Conservation (phyloP, 2,329 filamentous ascomycete genomes). For the Stachybotrys elegans region DNA sequence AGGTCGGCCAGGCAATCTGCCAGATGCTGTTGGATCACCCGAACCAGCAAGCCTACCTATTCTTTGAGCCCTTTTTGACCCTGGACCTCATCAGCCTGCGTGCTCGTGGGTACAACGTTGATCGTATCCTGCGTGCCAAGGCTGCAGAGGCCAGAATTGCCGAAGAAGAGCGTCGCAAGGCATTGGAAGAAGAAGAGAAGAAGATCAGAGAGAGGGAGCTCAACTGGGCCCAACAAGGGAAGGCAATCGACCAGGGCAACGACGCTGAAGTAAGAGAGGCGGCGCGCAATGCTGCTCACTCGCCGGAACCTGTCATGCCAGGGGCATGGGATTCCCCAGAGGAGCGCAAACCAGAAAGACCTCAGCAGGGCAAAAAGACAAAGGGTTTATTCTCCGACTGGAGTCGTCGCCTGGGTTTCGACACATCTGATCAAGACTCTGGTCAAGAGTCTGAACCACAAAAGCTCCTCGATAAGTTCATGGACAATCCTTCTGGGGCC, state of each 20-base stretch:
- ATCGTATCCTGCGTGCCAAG: conserved; percentile 84
- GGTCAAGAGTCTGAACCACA: conserved; percentile 36
- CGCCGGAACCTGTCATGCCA: conserved; percentile 58
- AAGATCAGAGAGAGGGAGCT: conserved; percentile 54
- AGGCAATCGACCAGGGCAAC: conserved; percentile 23
- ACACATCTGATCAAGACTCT: conserved; percentile 37
- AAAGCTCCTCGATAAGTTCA: conserved; percentile 37
- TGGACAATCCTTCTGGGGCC: conserved; percentile 25
- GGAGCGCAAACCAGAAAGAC: conserved; percentile 26
- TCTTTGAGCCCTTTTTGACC: conserved; percentile 85
- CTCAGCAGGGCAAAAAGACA: conserved; percentile 33
- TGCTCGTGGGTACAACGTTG: conserved; percentile 91
- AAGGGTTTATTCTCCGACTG: conserved; percentile 65
- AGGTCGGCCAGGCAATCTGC: conserved; percentile 84
- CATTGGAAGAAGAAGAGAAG: conserved; percentile 67
- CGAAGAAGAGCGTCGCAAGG: conserved; percentile 72
- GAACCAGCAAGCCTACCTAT: conserved; percentile 82
- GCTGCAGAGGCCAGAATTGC: conserved; percentile 83
- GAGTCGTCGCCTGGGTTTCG: conserved; percentile 63
- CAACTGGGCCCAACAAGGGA: conserved; percentile 30
- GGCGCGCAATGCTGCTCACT: conserved; percentile 32
- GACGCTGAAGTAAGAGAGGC: conserved; percentile 23
- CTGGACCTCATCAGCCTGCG: conserved; percentile 78
- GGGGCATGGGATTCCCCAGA: conserved; percentile 70
- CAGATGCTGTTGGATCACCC: conserved; percentile 74